A percentile compares a stretch with the other conserved stretches of the same genome.
Conservation (phyloP, 148 eudicot species). For the Linanthus parryae region DNA sequence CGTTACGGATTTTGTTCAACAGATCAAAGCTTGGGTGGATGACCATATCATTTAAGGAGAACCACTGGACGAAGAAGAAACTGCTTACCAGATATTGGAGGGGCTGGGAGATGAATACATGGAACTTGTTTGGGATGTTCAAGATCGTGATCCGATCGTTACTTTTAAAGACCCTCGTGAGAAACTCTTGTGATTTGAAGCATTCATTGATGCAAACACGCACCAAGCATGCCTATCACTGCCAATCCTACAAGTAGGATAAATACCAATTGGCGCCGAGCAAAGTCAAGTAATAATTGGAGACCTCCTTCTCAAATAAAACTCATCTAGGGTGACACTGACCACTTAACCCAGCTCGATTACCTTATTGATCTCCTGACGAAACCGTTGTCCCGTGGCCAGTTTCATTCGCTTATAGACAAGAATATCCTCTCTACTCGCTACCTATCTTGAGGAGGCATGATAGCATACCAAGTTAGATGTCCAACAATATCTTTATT, state of each 20-base stretch:
- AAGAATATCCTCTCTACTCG: too few relatives aligned
- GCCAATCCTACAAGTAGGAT: too few relatives aligned
- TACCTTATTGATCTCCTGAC: too few relatives aligned
- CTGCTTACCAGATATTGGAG: neutral
- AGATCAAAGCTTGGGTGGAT: neutral
- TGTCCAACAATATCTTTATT: too few relatives aligned
- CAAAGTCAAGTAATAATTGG: too few relatives aligned
- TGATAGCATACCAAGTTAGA: too few relatives aligned
- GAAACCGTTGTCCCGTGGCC: too few relatives aligned
- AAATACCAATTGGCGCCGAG: too few relatives aligned
- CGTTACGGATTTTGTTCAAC: neutral
- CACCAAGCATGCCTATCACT: too few relatives aligned
- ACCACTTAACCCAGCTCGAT: neutral
- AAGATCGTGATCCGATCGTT: neutral
- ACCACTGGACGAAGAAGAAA: conserved; percentile 2
- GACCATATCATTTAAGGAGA: neutral
- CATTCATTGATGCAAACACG: neutral
- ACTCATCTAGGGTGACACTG: neutral
- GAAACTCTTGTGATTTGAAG: neutral
- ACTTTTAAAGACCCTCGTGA: neutral
- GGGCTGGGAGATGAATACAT: neutral
- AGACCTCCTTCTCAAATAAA: neutral
- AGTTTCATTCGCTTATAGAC: too few relatives aligned
- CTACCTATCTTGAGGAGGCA: too few relatives aligned
- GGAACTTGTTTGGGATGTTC: neutral